phyloP scores from a whole-genome alignment of 306 rosid genomes.

The Carpinus viminea region DNA sequence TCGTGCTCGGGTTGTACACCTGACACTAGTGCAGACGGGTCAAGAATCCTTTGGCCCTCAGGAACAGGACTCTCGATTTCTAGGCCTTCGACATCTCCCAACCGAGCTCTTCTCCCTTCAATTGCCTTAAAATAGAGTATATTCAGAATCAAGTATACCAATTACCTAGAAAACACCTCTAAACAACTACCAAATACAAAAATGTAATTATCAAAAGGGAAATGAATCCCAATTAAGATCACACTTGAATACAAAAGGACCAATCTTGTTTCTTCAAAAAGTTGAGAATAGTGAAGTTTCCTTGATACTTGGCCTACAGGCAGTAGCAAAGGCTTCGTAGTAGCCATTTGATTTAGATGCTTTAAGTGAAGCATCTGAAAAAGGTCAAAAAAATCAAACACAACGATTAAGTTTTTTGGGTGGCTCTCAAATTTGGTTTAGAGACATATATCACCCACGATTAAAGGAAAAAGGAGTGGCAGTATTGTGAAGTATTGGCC shows the following conservation, averaged over 20 bases:
- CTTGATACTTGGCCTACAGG: constrained; percentile 24
- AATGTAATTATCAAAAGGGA: too few species aligned
- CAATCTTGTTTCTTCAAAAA: too few species aligned
- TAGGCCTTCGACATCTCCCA: constrained; percentile 47
- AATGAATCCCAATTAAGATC: too few species aligned
- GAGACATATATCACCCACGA: neutral
- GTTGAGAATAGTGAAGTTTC: too few species aligned
- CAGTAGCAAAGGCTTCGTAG: constrained; percentile 21
- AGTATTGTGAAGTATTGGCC: too few species aligned
- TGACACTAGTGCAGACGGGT: constrained; percentile 4
- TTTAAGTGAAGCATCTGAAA: constrained; percentile 36
- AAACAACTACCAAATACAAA: neutral
- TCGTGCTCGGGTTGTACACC: constrained; percentile 8
- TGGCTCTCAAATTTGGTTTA: neutral
- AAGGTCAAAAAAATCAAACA: neutral
- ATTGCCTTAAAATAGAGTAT: constrained; percentile 47
- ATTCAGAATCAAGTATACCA: neutral
- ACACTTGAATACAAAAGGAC: too few species aligned
- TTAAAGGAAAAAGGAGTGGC: neutral
- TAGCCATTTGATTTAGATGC: constrained; percentile 20
- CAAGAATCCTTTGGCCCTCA: constrained; percentile 24
- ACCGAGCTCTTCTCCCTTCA: constrained; percentile 66
- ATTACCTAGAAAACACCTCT: constrained; percentile 35
- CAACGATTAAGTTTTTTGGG: neutral
- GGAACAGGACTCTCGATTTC: constrained; percentile 31